A percentile compares a stretch with the other conserved stretches of the same genome.
Evolutionary conservation across 2,329 filamentous ascomycete species (phyloP).

Genomic region (Elsinoe arachidis): DNA sequence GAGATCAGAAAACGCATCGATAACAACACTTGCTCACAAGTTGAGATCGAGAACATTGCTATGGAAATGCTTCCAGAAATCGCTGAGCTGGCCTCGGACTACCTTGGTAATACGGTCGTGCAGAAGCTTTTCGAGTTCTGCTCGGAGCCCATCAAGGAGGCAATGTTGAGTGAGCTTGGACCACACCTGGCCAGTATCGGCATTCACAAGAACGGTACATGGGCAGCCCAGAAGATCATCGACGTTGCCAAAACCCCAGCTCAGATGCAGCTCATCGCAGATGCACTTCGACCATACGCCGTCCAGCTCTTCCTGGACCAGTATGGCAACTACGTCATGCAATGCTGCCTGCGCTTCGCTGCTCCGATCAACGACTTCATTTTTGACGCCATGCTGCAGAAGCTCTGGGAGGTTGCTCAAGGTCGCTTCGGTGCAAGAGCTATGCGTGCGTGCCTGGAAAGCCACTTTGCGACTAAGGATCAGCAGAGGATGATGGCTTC

Average conservation of each 20-base stretch:
- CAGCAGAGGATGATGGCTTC: slow-evolving; percentile 93
- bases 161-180: slow-evolving; percentile 80
- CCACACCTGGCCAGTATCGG: slow-evolving; percentile 94
- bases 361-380: slow-evolving; percentile 90
- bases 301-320: slow-evolving; percentile 92
- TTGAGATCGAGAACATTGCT: slow-evolving; percentile 88
- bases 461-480: slow-evolving; percentile 87
- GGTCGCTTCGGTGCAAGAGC: slow-evolving; percentile 90
- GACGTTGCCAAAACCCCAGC: slow-evolving; percentile 79
- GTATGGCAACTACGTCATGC: slow-evolving; percentile 96
- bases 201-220: slow-evolving; percentile 97
- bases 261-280: slow-evolving; percentile 78
- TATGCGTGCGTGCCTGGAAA: slow-evolving; percentile 94
- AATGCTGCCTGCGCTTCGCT: slow-evolving; percentile 90
- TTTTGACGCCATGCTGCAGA: slow-evolving; percentile 91
- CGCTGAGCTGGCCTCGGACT: slow-evolving; percentile 88
- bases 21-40: slow-evolving; percentile 75
- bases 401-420: slow-evolving; percentile 88
- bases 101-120: slow-evolving; percentile 97
- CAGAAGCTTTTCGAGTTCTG: slow-evolving; percentile 98
- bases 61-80: slow-evolving; percentile 94
- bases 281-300: slow-evolving; percentile 75
- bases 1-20: slow-evolving; percentile 97
- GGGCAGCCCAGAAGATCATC: slow-evolving; percentile 99
- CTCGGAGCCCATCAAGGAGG: slow-evolving; percentile 79